phyloP scores from a whole-genome alignment of 768 basidiomycete species.

The Xerocomus spinulosus region DNA sequence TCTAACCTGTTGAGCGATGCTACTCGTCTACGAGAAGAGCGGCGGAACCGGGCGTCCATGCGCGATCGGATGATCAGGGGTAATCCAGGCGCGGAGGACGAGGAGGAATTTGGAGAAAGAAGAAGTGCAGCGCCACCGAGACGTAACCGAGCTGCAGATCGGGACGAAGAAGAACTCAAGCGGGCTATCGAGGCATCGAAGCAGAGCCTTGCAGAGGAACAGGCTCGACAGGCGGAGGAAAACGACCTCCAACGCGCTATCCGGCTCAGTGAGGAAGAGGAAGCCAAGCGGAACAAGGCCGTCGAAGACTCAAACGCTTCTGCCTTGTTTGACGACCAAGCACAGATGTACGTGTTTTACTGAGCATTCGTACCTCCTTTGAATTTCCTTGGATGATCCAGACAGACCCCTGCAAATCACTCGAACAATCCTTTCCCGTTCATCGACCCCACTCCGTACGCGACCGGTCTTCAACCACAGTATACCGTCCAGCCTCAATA shows the following conservation, averaged over 20 bases:
- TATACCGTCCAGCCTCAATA: slow-evolving; percentile 77
- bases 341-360: slow-evolving; percentile 58
- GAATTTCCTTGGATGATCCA: slow-evolving; percentile 10
- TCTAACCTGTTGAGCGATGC: slow-evolving; percentile 90
- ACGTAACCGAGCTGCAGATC: slow-evolving; percentile 25
- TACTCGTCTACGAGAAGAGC: slow-evolving; percentile 76
- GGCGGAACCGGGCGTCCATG: slow-evolving; percentile 83
- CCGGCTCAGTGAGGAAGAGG: slow-evolving; percentile 86
- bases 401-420: slow-evolving; percentile 30
- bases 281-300: slow-evolving; percentile 64
- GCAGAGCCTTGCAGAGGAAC: slow-evolving; percentile 64
- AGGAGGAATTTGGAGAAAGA: slow-evolving; percentile 9
- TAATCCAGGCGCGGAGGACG: slow-evolving; percentile 36
- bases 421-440: slow-evolving; percentile 55
- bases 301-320: slow-evolving; percentile 70
- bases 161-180: slow-evolving; percentile 80
- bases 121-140: slow-evolving; percentile 15
- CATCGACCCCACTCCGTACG: slow-evolving; percentile 56
- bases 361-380: background rate
- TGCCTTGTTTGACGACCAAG: slow-evolving; percentile 81
- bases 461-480: slow-evolving; percentile 62
- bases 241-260: slow-evolving; percentile 81
- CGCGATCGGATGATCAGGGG: slow-evolving; percentile 88
- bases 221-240: slow-evolving; percentile 61
- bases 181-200: slow-evolving; percentile 91